phyloP scores from a whole-genome alignment of 257 asterid species.

The Salvia hispanica region DNA sequence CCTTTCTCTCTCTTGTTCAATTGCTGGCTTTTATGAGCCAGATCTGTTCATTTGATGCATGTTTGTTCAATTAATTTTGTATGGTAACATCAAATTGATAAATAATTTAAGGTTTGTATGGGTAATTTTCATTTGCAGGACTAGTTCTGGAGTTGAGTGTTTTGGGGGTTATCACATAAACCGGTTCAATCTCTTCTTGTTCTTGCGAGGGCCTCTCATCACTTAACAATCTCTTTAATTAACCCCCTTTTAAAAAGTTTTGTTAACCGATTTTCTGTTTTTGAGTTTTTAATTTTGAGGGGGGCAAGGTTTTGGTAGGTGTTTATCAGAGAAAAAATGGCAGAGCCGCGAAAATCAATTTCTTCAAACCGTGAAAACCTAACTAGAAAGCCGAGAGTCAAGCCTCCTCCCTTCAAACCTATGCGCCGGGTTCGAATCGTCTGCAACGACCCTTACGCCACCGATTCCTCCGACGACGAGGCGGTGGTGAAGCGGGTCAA shows the following conservation, averaged over 20 bases:
- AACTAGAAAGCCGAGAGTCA: constrained; percentile 33
- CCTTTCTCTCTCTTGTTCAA: neutral
- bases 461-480: constrained; percentile 87
- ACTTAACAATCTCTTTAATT: constrained; percentile 33
- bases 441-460: constrained; percentile 81
- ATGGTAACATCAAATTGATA: too few relatives aligned
- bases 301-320: constrained; percentile 35
- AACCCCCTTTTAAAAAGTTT: neutral
- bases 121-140: constrained; percentile 56
- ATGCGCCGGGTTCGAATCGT: constrained; percentile 58
- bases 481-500: constrained; percentile 41
- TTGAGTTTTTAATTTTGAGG: constrained; percentile 38
- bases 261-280: constrained; percentile 22
- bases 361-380: constrained; percentile 26
- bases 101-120: constrained; percentile 4
- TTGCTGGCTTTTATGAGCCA: constrained; percentile 26
- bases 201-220: constrained; percentile 65
- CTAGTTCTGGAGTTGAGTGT: constrained; percentile 90
- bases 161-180: constrained; percentile 96
- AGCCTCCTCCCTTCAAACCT: constrained; percentile 31
- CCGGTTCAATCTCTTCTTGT: constrained; percentile 61
- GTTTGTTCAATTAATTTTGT: neutral
- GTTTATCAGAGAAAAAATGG: constrained; percentile 38
- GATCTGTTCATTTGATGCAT: constrained; percentile 56
- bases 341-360: constrained; percentile 42